These are phyloP conservation scores for Claviceps africana DNA, from an alignment of 2,329 filamentous ascomycete species.

Conservation along the genomic window DNA sequence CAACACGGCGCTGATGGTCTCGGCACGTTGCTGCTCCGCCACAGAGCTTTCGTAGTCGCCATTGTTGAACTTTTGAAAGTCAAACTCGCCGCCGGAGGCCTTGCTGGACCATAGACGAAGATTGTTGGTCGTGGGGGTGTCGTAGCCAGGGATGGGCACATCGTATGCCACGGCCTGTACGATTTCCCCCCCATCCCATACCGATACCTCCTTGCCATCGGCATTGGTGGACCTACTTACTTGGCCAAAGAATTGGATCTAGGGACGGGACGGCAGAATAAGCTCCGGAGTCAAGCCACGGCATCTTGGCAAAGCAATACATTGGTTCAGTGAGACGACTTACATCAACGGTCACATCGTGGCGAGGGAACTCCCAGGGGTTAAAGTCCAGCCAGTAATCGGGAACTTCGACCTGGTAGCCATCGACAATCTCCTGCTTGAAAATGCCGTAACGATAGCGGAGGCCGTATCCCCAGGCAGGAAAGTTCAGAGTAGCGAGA, in stretches of 20 bases:
- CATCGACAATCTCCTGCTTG: slow-evolving; percentile 97
- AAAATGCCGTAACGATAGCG: slow-evolving; percentile 96
- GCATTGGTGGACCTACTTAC: slow-evolving; percentile 64
- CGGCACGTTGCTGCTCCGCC: slow-evolving; percentile 94
- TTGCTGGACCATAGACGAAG: slow-evolving; percentile 95
- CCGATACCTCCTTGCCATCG: slow-evolving; percentile 57
- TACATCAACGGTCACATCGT: slow-evolving; percentile 85
- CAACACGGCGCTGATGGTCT: slow-evolving; percentile 93
- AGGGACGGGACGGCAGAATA: background rate
- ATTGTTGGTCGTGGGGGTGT: slow-evolving; percentile 87
- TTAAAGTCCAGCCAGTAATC: slow-evolving; percentile 99
- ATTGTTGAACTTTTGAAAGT: slow-evolving; percentile 98
- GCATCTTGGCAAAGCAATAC: background rate
- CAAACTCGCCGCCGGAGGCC: slow-evolving; percentile 90
- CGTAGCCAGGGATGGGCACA: slow-evolving; percentile 80
- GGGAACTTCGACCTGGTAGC: slow-evolving; percentile 94
- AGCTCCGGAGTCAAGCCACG: background rate
- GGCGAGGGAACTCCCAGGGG: slow-evolving; percentile 94
- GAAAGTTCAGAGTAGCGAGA: slow-evolving; percentile 83
- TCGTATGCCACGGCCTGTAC: slow-evolving; percentile 91
- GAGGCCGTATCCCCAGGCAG: slow-evolving; percentile 93
- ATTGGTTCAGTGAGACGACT: slow-evolving; percentile 13
- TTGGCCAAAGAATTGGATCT: slow-evolving; percentile 86
- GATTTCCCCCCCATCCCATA: slow-evolving; percentile 88
- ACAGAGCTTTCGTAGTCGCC: slow-evolving; percentile 97